phyloP scores from a whole-genome alignment of 1,139 yeast species.

The Debaryomycetaceae sp. region DNA sequence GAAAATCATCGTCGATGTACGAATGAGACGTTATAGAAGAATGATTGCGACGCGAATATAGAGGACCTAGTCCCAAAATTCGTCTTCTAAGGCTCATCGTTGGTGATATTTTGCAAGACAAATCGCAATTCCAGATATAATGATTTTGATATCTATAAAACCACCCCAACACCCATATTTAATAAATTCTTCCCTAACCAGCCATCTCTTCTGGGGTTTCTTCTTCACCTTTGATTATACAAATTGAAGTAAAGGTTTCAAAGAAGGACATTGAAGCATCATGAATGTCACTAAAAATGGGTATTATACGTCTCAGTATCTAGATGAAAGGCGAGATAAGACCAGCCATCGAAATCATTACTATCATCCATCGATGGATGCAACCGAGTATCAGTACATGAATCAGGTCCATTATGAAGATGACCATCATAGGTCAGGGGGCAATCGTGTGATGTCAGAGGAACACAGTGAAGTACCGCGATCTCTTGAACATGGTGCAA shows the following conservation, averaged over 20 bases:
- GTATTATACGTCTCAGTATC: conserved; percentile 25
- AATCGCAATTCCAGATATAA: not conserved
- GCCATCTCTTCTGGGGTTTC: not conserved
- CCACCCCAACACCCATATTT: not conserved
- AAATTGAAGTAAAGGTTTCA: too few species aligned
- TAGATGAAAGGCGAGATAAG: conserved; percentile 10
- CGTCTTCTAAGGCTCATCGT: not conserved
- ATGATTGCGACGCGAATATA: not conserved
- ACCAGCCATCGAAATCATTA: not conserved
- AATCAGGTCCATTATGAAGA: not conserved
- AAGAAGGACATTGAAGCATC: too few species aligned
- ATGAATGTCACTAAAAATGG: conserved; percentile 32
- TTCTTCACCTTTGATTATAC: too few species aligned
- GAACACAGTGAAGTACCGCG: not conserved
- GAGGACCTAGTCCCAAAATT: not conserved
- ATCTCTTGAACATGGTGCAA: not conserved
- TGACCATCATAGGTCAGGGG: not conserved
- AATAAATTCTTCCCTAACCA: not conserved
- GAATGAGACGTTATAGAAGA: conserved; percentile 23
- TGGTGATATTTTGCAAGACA: not conserved
- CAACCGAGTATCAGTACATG: not conserved
- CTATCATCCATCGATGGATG: not conserved
- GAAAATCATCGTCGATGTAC: conserved; percentile 31
- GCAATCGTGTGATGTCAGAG: not conserved
- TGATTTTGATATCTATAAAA: not conserved